Base-by-base conservation (phyloP, 2,329 filamentous ascomycete species). In the Phialophora chinensis region DNA sequence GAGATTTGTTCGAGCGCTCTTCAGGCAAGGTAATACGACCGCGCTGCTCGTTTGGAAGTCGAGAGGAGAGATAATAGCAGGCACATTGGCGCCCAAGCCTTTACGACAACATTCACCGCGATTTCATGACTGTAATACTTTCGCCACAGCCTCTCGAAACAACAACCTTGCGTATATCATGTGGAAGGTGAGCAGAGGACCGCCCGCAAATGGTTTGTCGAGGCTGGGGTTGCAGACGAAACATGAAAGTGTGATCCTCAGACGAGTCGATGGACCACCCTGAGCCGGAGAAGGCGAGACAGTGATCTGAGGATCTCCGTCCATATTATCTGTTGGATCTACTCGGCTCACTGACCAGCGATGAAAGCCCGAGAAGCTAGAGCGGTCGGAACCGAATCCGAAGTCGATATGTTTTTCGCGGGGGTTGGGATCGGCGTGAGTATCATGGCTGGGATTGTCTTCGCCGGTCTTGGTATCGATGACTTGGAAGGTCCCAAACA, bases 401-500 rank as follows among this genome's bases (percentile, higher is more conserved):
- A 66, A 52, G 33, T 66, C 63, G 52, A 66, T 27, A 56, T 66
- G 57, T 31, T 50, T 57, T 31, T 47, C 25, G 25, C 7, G 12
- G 25, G 6, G 2, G 10, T 10, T 25, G 25, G n/a, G 14, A 11
- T 53, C 12, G 10, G 50, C 14, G 23, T 53, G 11, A 42, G 3
- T 4, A n/a, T 33, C 11, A 5, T 20, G 17, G 14, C n/a, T 31
- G 25, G n/a, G n/a, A 14, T n/a, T 12, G 11, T 25, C 35, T 29
- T 23, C 27, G 35, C n/a, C 44, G 56, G 23, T 20, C 54, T 52
- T 14, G 3, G 0, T n/a, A 20, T 66, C 63, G 27, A 66, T 53
- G 31, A 66, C 42, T 29, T 62, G 63, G 42, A 66, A 66, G n/a
- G 59, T 31, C 6, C 59, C 63, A 35, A 66, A 66, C n/a, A 62